phyloP scores from a whole-genome alignment of 2,329 filamentous ascomycete species.

The Monilinia laxa region DNA sequence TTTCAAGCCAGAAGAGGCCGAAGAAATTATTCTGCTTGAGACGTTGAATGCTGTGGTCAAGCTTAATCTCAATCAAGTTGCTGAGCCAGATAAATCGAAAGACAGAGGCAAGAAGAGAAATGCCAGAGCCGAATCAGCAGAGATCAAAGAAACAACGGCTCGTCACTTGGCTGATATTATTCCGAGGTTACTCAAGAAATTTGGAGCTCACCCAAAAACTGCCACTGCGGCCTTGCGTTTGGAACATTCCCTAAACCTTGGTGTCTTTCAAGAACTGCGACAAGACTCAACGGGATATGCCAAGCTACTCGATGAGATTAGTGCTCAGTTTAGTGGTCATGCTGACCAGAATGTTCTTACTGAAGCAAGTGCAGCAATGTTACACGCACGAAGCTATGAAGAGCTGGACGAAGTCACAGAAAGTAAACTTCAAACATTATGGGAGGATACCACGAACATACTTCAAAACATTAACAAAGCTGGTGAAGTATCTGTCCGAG shows the following conservation, averaged over 20 bases:
- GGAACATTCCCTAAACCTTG: slow-evolving; percentile 81
- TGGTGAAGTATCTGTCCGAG: slow-evolving; percentile 69
- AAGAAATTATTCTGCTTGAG: slow-evolving; percentile 84
- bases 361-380: slow-evolving; percentile 77
- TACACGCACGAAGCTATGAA: slow-evolving; percentile 82
- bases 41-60: slow-evolving; percentile 82
- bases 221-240: slow-evolving; percentile 82
- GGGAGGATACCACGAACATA: slow-evolving; percentile 78
- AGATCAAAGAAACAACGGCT: slow-evolving; percentile 75
- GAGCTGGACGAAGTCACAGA: slow-evolving; percentile 86
- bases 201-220: slow-evolving; percentile 82
- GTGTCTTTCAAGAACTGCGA: slow-evolving; percentile 83
- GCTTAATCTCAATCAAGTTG: slow-evolving; percentile 63
- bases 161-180: slow-evolving; percentile 76
- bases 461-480: slow-evolving; percentile 64
- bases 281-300: slow-evolving; percentile 81
- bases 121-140: slow-evolving; percentile 60
- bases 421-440: slow-evolving; percentile 74
- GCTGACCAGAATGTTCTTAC: slow-evolving; percentile 80
- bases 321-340: slow-evolving; percentile 91
- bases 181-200: slow-evolving; percentile 86
- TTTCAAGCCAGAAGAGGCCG: slow-evolving; percentile 44
- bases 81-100: slow-evolving; percentile 62
- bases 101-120: slow-evolving; percentile 51
- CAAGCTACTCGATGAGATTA: slow-evolving; percentile 83